Base-by-base conservation (phyloP, 331 rosid genomes). In the Prunus yedoensis region DNA sequence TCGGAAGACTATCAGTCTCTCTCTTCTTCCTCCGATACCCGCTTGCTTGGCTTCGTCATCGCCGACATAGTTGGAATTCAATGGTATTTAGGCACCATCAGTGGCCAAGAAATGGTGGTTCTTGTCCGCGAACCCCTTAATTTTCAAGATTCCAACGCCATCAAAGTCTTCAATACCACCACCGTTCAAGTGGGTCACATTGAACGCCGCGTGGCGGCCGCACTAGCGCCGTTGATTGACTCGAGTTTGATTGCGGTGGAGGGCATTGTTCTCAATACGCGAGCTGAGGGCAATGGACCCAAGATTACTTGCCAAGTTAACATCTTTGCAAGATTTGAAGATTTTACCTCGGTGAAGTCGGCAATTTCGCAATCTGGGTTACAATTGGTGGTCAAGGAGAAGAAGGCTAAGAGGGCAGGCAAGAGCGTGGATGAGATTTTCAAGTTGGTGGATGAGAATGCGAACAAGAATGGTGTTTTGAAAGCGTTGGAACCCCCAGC, bases 81-180 rank as follows among this genome's bases (percentile, higher is more conserved):
- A 10, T 27, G 86, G 91, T 84, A 88, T 78, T 23, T 87, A 32
- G 94, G 87, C 82, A 77, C 68, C 10, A 79, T 92, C 74, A 82
- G 52, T 69, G 92, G 94, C 66, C 89, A 92, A 3, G 90, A 87
- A 65, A 82, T 90, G 86, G 91, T 90, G 67, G 93, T 89, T 57
- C 83, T 93, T 0, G 76, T 86, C 23, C 93, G 98, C 1, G 97
- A 93, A 17, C 91, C 96, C 14, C 83, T 81, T 52, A 91, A 93
- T 54, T 75, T 83, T 0, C 50, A 81, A 82, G 97, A 91, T 38
- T 4, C 86, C 0, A 83, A 91, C 89, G 97, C 98, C 79, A 91
- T 93, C 76, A 79, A 72, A 54, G 97, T 89, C 14, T 63, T 87
- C 77, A 88, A 89, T 78, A 89, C 89, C 8, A 77, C 83, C 8